Evolutionary conservation across 75 land plant genomes (phyloP), one percentile per base, ranked within the genome.

Genomic region (Pinus taeda): DNA sequence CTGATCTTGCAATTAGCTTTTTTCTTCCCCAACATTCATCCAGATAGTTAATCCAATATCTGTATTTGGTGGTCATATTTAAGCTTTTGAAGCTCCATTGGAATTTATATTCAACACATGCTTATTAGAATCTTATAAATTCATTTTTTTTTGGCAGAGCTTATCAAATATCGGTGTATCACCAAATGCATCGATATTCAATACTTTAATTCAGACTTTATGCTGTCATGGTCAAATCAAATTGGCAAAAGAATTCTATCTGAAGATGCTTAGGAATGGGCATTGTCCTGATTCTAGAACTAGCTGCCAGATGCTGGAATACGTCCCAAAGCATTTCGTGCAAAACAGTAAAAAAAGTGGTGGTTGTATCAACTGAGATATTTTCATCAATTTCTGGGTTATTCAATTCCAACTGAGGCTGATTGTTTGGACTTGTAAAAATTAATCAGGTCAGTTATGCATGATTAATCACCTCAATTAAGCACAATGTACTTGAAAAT

Each of bases 241-340:
- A 14, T 58, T 65, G 57, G 92, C 89, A 63, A 87, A 75, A 57
- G 75, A 77, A 59, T 60, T 90, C 11, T 87, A 90, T 64, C 37
- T 12, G 42, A 85, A 58, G 72, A 90, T 90, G 92, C 83, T 24
- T 0, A 30, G 62, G 13, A 57, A 24, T 66, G 89, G 80, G 13
- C 82, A 87, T 12, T 57, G 81, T 76, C 89, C 92, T 42, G 89
- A 90, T 85, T 87, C 84, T 6, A 90, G 87, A 79, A 90, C 89
- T 14, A 78, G 87, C 64, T 89, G 84, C 18, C 74, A 86, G 76
- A 90, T 90, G 87, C 87, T 87, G 75, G 85, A 86, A 37, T 76
- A 83, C 76, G 65, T 85, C 37, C 53, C 59, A 26, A 62, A 63
- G 63, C 59, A 77, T 79, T 59, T 45, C 49, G 7, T 45, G 49